A percentile compares a stretch with the other conserved stretches of the same genome.
These are phyloP conservation scores for Sphagnum contortum DNA, from an alignment of 225 moss, liverwort and hornwort genomes.

Conservation along the genomic window DNA sequence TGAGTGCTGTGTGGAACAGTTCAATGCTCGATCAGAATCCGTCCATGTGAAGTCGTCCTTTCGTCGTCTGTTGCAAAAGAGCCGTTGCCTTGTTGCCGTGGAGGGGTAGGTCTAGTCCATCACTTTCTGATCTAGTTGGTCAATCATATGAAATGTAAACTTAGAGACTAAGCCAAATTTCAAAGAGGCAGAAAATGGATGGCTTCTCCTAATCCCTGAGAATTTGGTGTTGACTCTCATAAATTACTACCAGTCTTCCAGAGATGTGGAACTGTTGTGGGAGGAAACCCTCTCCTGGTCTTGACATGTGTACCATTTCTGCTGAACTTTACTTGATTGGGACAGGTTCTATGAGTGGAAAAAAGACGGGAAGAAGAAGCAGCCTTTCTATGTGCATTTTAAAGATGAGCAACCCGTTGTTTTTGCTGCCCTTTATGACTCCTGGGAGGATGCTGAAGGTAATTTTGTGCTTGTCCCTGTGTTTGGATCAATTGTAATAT, in stretches of 20 bases:
- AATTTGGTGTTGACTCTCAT: too few relatives aligned
- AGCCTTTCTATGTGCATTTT: constrained; percentile 85
- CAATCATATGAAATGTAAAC: neutral
- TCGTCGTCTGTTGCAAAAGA: constrained; percentile 64
- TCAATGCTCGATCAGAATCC: constrained; percentile 95
- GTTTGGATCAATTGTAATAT: neutral
- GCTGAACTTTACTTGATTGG: neutral
- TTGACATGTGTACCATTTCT: too few relatives aligned
- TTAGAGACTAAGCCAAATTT: neutral
- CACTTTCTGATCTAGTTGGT: neutral
- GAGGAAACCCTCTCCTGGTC: too few relatives aligned
- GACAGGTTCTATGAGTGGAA: constrained; percentile 97
- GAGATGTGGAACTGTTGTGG: too few relatives aligned
- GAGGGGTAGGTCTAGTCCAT: constrained; percentile 61
- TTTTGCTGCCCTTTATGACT: constrained; percentile 88
- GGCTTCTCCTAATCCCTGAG: too few relatives aligned
- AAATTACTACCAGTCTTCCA: too few relatives aligned
- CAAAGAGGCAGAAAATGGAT: too few relatives aligned
- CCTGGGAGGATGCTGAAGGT: constrained; percentile 90
- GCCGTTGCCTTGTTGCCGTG: constrained; percentile 66
- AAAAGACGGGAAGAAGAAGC: constrained; percentile 90
- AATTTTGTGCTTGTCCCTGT: neutral
- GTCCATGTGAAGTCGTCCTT: constrained; percentile 81
- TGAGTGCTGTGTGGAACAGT: constrained; percentile 27
- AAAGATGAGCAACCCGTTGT: constrained; percentile 65